Percentiles rank a stretch among this genome's conserved stretches.
These are phyloP conservation scores for Bidens hawaiensis DNA, from an alignment of 140 eudicot genomes.

Conservation along the genomic window DNA sequence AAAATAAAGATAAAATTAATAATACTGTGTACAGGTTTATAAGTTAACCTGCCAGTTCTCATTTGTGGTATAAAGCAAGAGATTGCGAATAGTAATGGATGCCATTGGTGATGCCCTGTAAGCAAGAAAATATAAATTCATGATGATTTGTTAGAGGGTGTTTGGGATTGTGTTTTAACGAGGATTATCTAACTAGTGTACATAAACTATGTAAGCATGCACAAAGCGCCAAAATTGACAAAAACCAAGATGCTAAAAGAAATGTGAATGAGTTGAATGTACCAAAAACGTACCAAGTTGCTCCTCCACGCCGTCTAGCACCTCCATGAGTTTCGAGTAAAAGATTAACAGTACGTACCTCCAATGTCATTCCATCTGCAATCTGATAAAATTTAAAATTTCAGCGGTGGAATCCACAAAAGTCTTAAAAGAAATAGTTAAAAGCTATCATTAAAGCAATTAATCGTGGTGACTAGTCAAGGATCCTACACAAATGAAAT, in stretches of 20 bases:
- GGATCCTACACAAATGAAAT: constrained; percentile 8
- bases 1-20: background rate
- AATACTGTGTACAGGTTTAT: constrained; percentile 6
- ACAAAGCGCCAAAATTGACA: background rate
- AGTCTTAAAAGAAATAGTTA: background rate
- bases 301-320: constrained; percentile 75
- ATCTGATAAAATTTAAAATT: constrained; percentile 45
- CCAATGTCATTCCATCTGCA: constrained; percentile 98
- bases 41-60: constrained; percentile 86
- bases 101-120: constrained; percentile 96
- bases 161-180: background rate
- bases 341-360: constrained; percentile 83
- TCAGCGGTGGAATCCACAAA: constrained; percentile 12
- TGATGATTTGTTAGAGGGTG: background rate
- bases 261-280: background rate
- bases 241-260: constrained; percentile 2
- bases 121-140: background rate
- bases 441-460: background rate
- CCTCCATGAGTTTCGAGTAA: constrained; percentile 97
- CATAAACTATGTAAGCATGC: background rate
- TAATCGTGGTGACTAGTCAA: constrained; percentile 7
- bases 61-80: constrained; percentile 55
- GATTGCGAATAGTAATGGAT: constrained; percentile 83
- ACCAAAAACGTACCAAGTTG: constrained; percentile 62
- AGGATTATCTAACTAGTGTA: background rate